Evolutionary conservation across 208 protist species (phyloP).

Genomic region (Polymyxa betae): DNA sequence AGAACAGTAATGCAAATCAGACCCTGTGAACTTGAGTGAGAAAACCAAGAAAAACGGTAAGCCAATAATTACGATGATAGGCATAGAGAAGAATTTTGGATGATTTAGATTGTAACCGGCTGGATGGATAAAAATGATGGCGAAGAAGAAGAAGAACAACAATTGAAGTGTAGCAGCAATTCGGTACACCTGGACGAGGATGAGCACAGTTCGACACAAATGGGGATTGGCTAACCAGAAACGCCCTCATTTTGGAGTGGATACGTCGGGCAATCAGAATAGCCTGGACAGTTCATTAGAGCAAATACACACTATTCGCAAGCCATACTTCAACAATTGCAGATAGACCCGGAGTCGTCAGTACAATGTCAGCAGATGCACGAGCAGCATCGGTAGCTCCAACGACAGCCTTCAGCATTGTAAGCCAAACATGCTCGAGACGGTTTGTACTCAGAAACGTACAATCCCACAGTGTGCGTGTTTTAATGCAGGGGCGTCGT

Average conservation of each 20-base stretch:
- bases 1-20: slow-evolving; percentile 12
- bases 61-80: background rate
- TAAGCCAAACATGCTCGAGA: background rate
- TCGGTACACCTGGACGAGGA: slow-evolving; percentile 20
- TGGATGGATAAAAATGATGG: slow-evolving; percentile 34
- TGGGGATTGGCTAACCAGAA: background rate
- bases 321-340: slow-evolving; percentile 54
- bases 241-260: slow-evolving; percentile 14
- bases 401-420: background rate
- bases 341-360: slow-evolving; percentile 52
- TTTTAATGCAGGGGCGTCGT: slow-evolving; percentile 78
- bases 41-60: background rate
- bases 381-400: slow-evolving; percentile 57
- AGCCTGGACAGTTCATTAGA: slow-evolving; percentile 39
- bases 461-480: slow-evolving; percentile 83
- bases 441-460: slow-evolving; percentile 60
- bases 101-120: background rate
- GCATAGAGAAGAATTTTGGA: slow-evolving; percentile 36
- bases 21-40: background rate
- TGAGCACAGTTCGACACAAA: background rate
- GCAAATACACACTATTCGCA: background rate
- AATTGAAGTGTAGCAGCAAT: slow-evolving; percentile 55
- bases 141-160: slow-evolving; percentile 59
- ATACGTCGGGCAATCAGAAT: slow-evolving; percentile 23
- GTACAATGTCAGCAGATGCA: slow-evolving; percentile 58